These are phyloP conservation scores for Malus hybrid DNA, from an alignment of 331 rosid species.

Conservation along the genomic window DNA sequence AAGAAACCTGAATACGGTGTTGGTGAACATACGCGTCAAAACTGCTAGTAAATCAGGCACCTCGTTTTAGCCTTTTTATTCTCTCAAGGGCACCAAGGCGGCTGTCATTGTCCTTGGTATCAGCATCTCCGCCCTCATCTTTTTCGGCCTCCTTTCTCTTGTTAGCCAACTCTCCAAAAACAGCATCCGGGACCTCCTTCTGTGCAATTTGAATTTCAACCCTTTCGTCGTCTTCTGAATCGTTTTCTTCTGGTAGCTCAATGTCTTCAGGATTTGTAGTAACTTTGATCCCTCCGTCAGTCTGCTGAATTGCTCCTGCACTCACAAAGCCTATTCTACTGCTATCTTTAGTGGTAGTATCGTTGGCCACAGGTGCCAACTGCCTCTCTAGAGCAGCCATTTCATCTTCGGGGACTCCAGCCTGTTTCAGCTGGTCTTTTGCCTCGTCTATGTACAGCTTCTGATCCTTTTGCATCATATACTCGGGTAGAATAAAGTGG, in stretches of 20 bases:
- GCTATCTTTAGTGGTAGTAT: slow-evolving; percentile 26
- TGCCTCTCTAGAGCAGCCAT: slow-evolving; percentile 94
- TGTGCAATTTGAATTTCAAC: slow-evolving; percentile 50
- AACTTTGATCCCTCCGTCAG: slow-evolving; percentile 28
- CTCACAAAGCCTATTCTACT: slow-evolving; percentile 78
- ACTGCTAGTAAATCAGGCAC: slow-evolving; percentile 12
- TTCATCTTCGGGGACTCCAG: slow-evolving; percentile 89
- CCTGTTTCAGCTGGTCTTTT: slow-evolving; percentile 78
- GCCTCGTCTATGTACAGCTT: slow-evolving; percentile 75
- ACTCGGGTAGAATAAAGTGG: slow-evolving; percentile 81
- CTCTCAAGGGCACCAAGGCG: slow-evolving; percentile 93
- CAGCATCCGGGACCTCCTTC: slow-evolving; percentile 69
- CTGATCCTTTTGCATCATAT: slow-evolving; percentile 94
- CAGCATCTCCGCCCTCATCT: slow-evolving; percentile 22
- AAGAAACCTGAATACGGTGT: not conserved
- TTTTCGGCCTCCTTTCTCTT: slow-evolving; percentile 56
- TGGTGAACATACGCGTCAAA: not conserved
- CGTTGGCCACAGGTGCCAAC: slow-evolving; percentile 48
- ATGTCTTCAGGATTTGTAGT: slow-evolving; percentile 46
- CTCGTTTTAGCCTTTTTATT: slow-evolving; percentile 58
- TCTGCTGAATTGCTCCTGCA: slow-evolving; percentile 65
- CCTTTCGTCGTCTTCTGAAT: slow-evolving; percentile 41
- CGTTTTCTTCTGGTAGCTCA: slow-evolving; percentile 47
- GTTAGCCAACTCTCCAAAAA: slow-evolving; percentile 71
- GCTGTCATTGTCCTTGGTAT: slow-evolving; percentile 38